Base-by-base conservation (phyloP, 2,329 filamentous ascomycete species). In the Cladosporium sp. region DNA sequence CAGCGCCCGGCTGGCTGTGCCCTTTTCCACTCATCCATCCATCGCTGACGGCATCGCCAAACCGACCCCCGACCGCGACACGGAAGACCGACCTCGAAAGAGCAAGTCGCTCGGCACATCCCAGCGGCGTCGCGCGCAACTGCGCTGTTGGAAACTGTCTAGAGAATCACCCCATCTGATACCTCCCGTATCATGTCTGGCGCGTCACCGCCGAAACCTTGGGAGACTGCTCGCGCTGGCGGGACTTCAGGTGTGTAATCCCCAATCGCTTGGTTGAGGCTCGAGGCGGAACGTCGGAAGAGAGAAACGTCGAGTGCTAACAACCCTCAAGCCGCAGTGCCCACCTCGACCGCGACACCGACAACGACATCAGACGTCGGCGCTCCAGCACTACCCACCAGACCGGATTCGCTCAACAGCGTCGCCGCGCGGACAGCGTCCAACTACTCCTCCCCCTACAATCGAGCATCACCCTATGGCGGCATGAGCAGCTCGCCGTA, bases 191-290 rank as follows among this genome's bases (percentile, higher is more conserved):
- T 22, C 40, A 51, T 51, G 49, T 51, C 52, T 24, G 54, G 54
- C 39, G 45, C 37, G 58, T 96, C 92, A 70, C 93, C 93, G 66
- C 93, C 93, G 50, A 99, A 99, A 74, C 93, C 93, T 41, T 99
- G 93, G 93, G 93, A 99, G 74, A 82, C 86, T 70, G 80, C 85
- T 58, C 86, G 85, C 71, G 80, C 82, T 55, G 76, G 70, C 52
- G 61, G 58, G 43, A 61, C 61, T 37, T 61, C 62, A 9, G 17
- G 12, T 11, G 13, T 15, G 59, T 65, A n/a, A n/a, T n/a, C n/a
- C n/a, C n/a, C n/a, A n/a, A n/a, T n/a, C n/a, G n/a, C n/a, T n/a
- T n/a, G n/a, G n/a, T n/a, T n/a, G n/a, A n/a, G n/a, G n/a, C 22
- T 27, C 9, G 22, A 27, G 69, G 9, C 22, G 9, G 22, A 27